Conservation (phyloP, 2,329 filamentous ascomycete species). For the Fusarium stilboides region DNA sequence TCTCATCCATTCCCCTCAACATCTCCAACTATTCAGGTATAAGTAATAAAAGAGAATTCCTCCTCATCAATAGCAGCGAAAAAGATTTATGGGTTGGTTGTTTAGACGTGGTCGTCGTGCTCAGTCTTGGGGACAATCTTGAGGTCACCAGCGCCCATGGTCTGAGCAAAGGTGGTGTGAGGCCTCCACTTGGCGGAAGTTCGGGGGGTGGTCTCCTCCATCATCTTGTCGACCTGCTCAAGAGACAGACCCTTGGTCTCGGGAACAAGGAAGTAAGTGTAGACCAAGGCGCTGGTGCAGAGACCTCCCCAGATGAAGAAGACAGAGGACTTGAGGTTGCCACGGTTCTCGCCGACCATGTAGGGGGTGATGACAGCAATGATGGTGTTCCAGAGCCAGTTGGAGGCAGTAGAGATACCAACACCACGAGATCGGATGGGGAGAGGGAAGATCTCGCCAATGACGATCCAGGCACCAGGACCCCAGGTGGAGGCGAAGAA, state of each 20-base stretch:
- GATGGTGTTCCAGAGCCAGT: conserved; percentile 81
- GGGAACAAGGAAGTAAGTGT: conserved; percentile 81
- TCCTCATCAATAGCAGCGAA: conserved; percentile 15
- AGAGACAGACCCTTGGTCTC: conserved; percentile 84
- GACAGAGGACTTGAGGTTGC: conserved; percentile 72
- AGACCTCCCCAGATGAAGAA: conserved; percentile 84
- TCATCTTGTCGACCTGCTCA: conserved; percentile 88
- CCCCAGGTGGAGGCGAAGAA: conserved; percentile 94
- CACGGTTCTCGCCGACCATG: conserved; percentile 66
- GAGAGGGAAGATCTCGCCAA: conserved; percentile 92
- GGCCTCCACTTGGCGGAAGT: conserved; percentile 84
- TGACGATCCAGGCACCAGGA: conserved; percentile 84
- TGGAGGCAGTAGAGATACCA: conserved; percentile 80
- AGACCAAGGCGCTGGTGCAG: conserved; percentile 72
- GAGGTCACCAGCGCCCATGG: conserved; percentile 50
- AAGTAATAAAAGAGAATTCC: conserved; percentile 22
- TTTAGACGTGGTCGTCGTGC: conserved; percentile 53
- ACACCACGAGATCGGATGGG: conserved; percentile 92
- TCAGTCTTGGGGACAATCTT: conserved; percentile 49
- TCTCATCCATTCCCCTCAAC: neutral
- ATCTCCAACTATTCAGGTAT: conserved; percentile 24
- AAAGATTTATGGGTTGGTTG: neutral
- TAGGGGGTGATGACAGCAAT: conserved; percentile 78
- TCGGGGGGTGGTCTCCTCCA: conserved; percentile 86
- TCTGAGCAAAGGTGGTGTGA: conserved; percentile 76